Evolutionary conservation across 140 eudicot genomes (phyloP).

Genomic region (Stevia rebaudiana): DNA sequence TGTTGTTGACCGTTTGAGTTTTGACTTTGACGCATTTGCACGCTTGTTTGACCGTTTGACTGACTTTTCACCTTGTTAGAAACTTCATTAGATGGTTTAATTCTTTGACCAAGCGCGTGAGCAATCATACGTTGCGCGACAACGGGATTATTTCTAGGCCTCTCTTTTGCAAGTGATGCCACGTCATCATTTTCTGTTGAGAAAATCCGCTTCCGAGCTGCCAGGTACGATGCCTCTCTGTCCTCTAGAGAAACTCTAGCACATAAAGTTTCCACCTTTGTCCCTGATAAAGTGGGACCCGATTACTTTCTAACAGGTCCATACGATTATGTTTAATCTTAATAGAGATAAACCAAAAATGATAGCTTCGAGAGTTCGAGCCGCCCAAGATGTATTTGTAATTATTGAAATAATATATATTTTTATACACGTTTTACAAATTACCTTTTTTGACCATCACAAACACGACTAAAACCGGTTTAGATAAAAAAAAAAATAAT

Average conservation of each 20-base stretch:
- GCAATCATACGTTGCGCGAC: slow-evolving; percentile 98
- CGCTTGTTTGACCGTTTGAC: slow-evolving; percentile 20
- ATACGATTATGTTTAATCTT: background rate
- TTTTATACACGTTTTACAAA: too few relatives aligned
- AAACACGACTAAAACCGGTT: too few relatives aligned
- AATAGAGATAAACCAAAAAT: background rate
- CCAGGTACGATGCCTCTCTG: slow-evolving; percentile 79
- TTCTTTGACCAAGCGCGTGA: slow-evolving; percentile 82
- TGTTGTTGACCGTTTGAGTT: slow-evolving; percentile 22
- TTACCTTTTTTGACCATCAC: too few relatives aligned
- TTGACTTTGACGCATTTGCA: slow-evolving; percentile 12
- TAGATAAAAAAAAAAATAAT: too few relatives aligned
- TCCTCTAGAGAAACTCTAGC: slow-evolving; percentile 52
- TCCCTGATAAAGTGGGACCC: slow-evolving; percentile 34
- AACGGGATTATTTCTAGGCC: slow-evolving; percentile 60
- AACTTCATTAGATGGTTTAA: slow-evolving; percentile 28
- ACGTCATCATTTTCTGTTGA: slow-evolving; percentile 37
- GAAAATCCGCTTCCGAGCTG: slow-evolving; percentile 78
- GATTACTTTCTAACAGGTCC: background rate
- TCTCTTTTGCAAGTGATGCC: slow-evolving; percentile 33
- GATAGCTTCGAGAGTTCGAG: background rate
- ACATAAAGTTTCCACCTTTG: slow-evolving; percentile 27
- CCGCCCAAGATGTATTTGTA: background rate
- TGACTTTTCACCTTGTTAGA: slow-evolving; percentile 23
- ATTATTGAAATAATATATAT: background rate